Evolutionary conservation across 176 grass and related monocot species (phyloP).

Genomic region (Otatea glauca): DNA sequence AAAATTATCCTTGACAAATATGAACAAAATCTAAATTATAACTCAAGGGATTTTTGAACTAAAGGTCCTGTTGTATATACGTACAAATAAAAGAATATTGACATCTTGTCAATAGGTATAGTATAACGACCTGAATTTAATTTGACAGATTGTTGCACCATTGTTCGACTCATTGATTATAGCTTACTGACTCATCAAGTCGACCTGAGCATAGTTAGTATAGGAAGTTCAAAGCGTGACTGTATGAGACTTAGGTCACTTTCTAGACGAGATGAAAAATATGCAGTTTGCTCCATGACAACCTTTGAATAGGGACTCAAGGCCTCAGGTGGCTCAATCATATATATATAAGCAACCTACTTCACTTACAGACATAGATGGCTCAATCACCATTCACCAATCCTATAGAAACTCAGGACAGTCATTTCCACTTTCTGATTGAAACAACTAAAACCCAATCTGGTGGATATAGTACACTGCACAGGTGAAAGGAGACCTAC

Average conservation of each 20-base stretch:
- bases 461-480: background rate
- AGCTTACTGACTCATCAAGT: background rate
- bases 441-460: background rate
- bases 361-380: constrained; percentile 8
- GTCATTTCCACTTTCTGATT: background rate
- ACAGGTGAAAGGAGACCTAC: background rate
- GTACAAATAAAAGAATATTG: background rate
- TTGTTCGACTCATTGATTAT: background rate
- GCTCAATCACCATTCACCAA: background rate
- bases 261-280: constrained; percentile 25
- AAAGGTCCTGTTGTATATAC: background rate
- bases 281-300: constrained; percentile 15
- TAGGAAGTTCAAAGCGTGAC: constrained; percentile 8
- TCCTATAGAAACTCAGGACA: background rate
- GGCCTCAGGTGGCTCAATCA: background rate
- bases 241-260: background rate
- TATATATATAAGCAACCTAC: constrained; percentile 3
- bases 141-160: background rate
- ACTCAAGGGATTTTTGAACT: background rate
- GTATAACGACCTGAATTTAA: background rate
- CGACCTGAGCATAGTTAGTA: constrained; percentile 4
- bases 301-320: background rate
- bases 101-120: constrained; percentile 2
- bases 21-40: background rate
- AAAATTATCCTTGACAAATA: background rate